phyloP scores from a whole-genome alignment of 2,329 filamentous ascomycete species.

The Pseudogymnoascus sp. region DNA sequence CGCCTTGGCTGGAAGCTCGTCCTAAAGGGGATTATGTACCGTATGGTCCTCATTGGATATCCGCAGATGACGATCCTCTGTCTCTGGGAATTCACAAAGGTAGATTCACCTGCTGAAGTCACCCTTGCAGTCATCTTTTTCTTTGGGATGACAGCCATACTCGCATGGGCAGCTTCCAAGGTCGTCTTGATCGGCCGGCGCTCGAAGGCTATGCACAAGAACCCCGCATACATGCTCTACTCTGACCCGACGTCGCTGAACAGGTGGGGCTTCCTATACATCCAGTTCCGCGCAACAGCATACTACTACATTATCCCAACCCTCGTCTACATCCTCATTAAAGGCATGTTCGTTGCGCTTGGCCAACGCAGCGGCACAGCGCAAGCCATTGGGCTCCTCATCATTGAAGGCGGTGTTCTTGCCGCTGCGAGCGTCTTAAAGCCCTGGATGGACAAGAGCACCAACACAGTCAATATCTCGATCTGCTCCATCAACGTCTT shows the following conservation, averaged over 20 bases:
- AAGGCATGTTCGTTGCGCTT: constrained; percentile 82
- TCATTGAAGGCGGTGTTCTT: constrained; percentile 73
- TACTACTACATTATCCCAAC: constrained; percentile 90
- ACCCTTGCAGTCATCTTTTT: constrained; percentile 86
- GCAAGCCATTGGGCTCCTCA: constrained; percentile 73
- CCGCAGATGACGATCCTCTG: constrained; percentile 85
- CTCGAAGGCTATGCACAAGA: constrained; percentile 86
- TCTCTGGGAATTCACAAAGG: constrained; percentile 84
- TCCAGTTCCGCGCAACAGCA: constrained; percentile 89
- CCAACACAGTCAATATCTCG: constrained; percentile 90
- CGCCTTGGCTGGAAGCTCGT: constrained; percentile 89
- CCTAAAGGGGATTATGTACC: constrained; percentile 88
- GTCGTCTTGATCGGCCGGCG: constrained; percentile 82
- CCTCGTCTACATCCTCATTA: constrained; percentile 71
- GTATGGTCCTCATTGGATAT: constrained; percentile 81
- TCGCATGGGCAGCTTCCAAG: constrained; percentile 82
- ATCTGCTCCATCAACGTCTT: constrained; percentile 86
- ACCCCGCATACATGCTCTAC: constrained; percentile 93
- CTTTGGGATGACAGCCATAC: constrained; percentile 65
- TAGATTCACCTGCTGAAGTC: constrained; percentile 77
- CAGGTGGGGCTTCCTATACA: constrained; percentile 97
- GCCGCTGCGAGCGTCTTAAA: constrained; percentile 71
- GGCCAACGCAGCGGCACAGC: constrained; percentile 61
- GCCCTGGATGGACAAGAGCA: constrained; percentile 99
- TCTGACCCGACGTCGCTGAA: constrained; percentile 90